A percentile compares a stretch with the other conserved stretches of the same genome.
Conservation (phyloP, 352 stramenopile species). For the Pythium folliculosum region DNA sequence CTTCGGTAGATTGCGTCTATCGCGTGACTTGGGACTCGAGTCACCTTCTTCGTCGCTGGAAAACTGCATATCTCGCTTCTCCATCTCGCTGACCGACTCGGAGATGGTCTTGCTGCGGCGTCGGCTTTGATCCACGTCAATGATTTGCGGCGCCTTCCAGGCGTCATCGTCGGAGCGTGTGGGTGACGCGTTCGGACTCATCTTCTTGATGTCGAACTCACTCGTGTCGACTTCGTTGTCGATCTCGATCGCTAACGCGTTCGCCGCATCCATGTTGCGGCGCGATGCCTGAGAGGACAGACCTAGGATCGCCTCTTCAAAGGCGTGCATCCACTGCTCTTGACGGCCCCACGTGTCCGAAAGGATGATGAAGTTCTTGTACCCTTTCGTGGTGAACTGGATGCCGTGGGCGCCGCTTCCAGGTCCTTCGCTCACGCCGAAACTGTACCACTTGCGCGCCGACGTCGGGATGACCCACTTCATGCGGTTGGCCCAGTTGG, state of each 20-base stretch:
- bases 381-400: conserved; percentile 87
- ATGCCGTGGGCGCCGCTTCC: conserved; percentile 83
- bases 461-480: conserved; percentile 90
- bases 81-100: conserved; percentile 34
- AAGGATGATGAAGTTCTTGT: conserved; percentile 89
- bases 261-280: conserved; percentile 61
- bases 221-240: conserved; percentile 87
- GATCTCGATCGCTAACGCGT: conserved; percentile 83
- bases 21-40: neutral
- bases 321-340: conserved; percentile 86
- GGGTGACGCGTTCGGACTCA: conserved; percentile 22
- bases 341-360: conserved; percentile 84
- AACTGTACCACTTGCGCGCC: conserved; percentile 87
- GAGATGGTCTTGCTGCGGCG: conserved; percentile 44
- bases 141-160: conserved; percentile 6
- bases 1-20: neutral
- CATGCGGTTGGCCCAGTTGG: conserved; percentile 87
- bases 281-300: conserved; percentile 57
- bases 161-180: conserved; percentile 13
- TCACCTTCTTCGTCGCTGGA: conserved; percentile 30
- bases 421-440: conserved; percentile 73
- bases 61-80: conserved; percentile 38
- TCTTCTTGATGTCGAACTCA: conserved; percentile 60
- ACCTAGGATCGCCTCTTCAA: conserved; percentile 76
- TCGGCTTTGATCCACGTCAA: conserved; percentile 19